Evolutionary conservation across 805 yeast genomes (phyloP).

Genomic region (Candida ipomoeae): DNA sequence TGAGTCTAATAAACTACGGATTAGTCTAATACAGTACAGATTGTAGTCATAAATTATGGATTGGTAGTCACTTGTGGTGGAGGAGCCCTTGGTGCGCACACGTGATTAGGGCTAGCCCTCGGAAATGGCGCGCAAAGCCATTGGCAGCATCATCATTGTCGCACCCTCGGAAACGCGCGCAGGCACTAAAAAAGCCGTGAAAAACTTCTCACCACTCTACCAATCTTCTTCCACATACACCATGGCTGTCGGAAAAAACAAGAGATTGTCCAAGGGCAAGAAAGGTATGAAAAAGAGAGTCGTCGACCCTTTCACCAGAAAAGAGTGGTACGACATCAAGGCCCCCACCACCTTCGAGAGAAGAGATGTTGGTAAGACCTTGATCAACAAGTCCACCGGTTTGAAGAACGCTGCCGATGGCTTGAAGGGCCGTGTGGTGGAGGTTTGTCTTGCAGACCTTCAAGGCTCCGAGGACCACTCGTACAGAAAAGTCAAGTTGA

Average conservation of each 20-base stretch:
- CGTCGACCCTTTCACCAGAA: slow-evolving; percentile 98
- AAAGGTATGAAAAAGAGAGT: slow-evolving; percentile 99
- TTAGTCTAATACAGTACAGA: too few species aligned
- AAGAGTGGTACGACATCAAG: slow-evolving; percentile 98
- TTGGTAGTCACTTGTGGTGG: too few species aligned
- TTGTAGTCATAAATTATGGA: too few species aligned
- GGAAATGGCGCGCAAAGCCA: slow-evolving; percentile 1
- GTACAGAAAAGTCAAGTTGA: slow-evolving; percentile 93
- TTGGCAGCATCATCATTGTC: background rate
- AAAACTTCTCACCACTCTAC: slow-evolving; percentile 11
- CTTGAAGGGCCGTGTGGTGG: slow-evolving; percentile 96
- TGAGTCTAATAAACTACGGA: too few species aligned
- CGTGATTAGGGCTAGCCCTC: slow-evolving; percentile 14
- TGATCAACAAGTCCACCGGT: slow-evolving; percentile 98
- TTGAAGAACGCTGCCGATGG: slow-evolving; percentile 97
- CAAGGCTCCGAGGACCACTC: slow-evolving; percentile 99
- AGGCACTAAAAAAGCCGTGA: slow-evolving; percentile 1
- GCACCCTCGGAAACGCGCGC: slow-evolving; percentile 7
- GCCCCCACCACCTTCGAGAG: slow-evolving; percentile 98
- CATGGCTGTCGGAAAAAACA: slow-evolving; percentile 86
- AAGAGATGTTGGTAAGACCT: slow-evolving; percentile 98
- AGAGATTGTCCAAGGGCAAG: slow-evolving; percentile 85
- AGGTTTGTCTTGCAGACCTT: slow-evolving; percentile 92
- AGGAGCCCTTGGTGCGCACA: slow-evolving; percentile 7
- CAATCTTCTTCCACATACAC: background rate